These are phyloP conservation scores for Fusarium marasasianum DNA, from an alignment of 2,329 filamentous ascomycete genomes.

Conservation along the genomic window DNA sequence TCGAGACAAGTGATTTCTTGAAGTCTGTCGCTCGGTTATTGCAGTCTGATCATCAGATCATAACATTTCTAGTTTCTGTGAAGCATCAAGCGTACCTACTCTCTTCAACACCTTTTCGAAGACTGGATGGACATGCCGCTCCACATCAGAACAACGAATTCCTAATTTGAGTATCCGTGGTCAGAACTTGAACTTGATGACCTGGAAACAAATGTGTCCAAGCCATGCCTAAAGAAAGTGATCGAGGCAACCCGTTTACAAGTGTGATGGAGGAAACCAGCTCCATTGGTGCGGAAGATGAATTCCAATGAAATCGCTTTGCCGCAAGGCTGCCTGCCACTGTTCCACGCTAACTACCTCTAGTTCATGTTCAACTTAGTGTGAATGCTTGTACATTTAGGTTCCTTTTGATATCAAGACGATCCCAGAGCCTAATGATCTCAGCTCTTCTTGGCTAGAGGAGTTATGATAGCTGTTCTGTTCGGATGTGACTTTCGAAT, in stretches of 20 bases:
- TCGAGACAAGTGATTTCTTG: background rate
- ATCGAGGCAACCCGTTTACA: background rate
- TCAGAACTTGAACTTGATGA: background rate
- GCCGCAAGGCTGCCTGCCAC: background rate
- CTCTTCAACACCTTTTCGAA: background rate
- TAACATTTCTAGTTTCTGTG: background rate
- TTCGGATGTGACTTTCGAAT: background rate
- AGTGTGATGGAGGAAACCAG: background rate
- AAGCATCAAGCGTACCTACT: background rate
- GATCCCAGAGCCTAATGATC: too few species aligned
- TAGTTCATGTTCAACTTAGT: background rate
- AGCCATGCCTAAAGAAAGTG: too few species aligned
- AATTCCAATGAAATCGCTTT: background rate
- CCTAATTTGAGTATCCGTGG: background rate
- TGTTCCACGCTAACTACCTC: background rate
- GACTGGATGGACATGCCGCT: background rate
- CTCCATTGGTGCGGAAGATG: background rate
- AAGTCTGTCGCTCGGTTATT: too few species aligned
- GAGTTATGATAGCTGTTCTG: background rate
- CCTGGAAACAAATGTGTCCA: background rate
- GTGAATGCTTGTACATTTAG: background rate
- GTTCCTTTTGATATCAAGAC: background rate
- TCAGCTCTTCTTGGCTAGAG: background rate
- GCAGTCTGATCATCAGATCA: background rate
- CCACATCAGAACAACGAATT: background rate